These are phyloP conservation scores for Amanita thiersii DNA, from an alignment of 768 basidiomycete genomes.

Conservation along the genomic window DNA sequence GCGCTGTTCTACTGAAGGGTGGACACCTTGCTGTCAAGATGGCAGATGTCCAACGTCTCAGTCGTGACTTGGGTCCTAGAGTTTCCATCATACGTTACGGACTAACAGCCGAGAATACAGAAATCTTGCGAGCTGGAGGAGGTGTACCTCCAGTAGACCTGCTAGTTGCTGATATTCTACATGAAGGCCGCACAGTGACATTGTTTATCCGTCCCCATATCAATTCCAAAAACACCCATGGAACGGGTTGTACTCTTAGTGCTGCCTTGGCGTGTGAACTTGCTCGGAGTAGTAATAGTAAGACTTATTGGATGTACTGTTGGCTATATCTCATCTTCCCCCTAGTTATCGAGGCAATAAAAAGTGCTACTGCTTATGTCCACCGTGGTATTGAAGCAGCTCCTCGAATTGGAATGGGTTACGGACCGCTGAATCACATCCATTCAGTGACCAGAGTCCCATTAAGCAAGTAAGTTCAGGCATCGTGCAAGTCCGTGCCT, in stretches of 20 bases:
- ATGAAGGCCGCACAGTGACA: conserved; percentile 28
- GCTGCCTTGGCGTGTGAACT: conserved; percentile 70
- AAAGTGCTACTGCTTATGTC: conserved; percentile 61
- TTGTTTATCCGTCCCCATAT: conserved; percentile 56
- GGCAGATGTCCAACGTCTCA: conserved; percentile 33
- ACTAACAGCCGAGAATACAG: conserved; percentile 48
- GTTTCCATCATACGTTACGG: conserved; percentile 36
- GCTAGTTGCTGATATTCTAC: conserved; percentile 62
- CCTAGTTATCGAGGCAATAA: conserved; percentile 40
- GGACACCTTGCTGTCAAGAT: conserved; percentile 55
- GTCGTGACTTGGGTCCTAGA: conserved; percentile 16
- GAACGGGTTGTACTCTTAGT: conserved; percentile 89
- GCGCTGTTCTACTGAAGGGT: conserved; percentile 75
- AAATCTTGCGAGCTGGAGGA: conserved; percentile 39
- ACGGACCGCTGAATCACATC: conserved; percentile 85
- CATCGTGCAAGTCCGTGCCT: background rate
- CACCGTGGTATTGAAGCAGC: conserved; percentile 69
- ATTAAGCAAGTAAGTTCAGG: conserved; percentile 41
- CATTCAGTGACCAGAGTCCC: conserved; percentile 43
- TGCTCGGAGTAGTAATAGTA: conserved; percentile 42
- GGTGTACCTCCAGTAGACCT: conserved; percentile 10
- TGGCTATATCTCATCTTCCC: background rate
- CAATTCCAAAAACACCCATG: conserved; percentile 72
- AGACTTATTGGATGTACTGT: background rate
- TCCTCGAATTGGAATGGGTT: conserved; percentile 57